phyloP scores from a whole-genome alignment of 352 stramenopile genomes.

The Globisporangium uncinulatum region DNA sequence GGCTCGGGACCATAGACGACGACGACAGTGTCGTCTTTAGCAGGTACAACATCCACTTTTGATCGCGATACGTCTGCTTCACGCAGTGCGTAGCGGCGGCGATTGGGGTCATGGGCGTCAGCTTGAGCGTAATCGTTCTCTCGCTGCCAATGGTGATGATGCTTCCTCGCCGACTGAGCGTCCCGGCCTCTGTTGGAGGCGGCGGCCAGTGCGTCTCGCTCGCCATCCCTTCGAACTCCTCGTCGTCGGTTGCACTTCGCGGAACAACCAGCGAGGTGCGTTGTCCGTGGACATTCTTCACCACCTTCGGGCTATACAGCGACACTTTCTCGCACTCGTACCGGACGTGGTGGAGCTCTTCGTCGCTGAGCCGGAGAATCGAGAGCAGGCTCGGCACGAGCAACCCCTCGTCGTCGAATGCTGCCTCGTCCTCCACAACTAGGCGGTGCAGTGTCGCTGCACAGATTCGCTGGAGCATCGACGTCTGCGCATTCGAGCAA shows the following conservation, averaged over 20 bases:
- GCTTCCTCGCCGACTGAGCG: slow-evolving; percentile 3
- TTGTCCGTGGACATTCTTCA: neutral
- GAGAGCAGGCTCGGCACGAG: slow-evolving; percentile 53
- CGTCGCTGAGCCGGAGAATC: slow-evolving; percentile 48
- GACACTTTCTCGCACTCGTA: slow-evolving; percentile 74
- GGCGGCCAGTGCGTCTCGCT: neutral
- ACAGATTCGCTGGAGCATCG: slow-evolving; percentile 39
- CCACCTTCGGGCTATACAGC: slow-evolving; percentile 19
- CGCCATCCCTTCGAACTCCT: neutral
- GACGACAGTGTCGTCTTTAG: slow-evolving; percentile 67
- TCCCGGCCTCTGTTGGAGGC: neutral
- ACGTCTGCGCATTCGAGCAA: slow-evolving; percentile 1
- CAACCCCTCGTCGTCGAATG: slow-evolving; percentile 25
- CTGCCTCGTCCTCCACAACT: slow-evolving; percentile 47
- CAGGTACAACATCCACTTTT: slow-evolving; percentile 67
- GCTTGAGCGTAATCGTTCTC: neutral
- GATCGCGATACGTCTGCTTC: slow-evolving; percentile 47
- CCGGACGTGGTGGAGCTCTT: slow-evolving; percentile 64
- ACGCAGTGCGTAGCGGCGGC: slow-evolving; percentile 37
- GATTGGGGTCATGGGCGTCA: slow-evolving; percentile 7
- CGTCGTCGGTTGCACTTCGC: neutral
- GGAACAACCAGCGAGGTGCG: neutral
- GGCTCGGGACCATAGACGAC: slow-evolving; percentile 46
- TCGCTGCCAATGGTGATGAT: neutral
- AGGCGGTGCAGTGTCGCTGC: slow-evolving; percentile 64